Percentiles rank a stretch among this genome's conserved stretches.
Evolutionary conservation across 2,329 filamentous ascomycete genomes (phyloP).

Genomic region (Fusarium aywerte): DNA sequence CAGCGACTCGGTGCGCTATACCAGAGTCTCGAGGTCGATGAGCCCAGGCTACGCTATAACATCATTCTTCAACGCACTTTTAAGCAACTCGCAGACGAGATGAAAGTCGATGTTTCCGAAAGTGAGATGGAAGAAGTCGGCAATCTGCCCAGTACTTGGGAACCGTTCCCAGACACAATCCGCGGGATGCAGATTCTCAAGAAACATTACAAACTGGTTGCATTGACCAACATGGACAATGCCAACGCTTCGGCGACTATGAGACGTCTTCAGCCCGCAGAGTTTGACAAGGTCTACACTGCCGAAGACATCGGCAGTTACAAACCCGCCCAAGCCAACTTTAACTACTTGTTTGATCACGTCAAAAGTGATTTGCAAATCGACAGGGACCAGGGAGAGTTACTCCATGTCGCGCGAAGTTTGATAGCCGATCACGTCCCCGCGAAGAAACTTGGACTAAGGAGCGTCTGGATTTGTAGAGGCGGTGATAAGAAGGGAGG

Average conservation of each 20-base stretch:
- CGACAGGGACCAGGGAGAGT: constrained; percentile 6
- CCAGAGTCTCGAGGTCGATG: neutral
- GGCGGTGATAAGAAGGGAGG: constrained; percentile 10
- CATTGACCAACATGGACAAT: constrained; percentile 23
- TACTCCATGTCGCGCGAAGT: constrained; percentile 27
- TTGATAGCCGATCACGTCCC: constrained; percentile 25
- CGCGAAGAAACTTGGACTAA: constrained; percentile 3
- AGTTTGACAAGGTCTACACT: constrained; percentile 19
- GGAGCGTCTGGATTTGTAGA: constrained; percentile 21
- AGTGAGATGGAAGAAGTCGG: neutral
- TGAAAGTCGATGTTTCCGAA: neutral
- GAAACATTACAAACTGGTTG: constrained; percentile 18
- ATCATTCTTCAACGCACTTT: constrained; percentile 7
- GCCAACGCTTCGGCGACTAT: constrained; percentile 1
- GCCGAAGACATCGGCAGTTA: constrained; percentile 27
- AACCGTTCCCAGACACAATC: constrained; percentile 9
- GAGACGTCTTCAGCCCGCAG: neutral
- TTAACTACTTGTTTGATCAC: constrained; percentile 14
- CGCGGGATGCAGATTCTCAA: neutral
- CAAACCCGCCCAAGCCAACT: constrained; percentile 19
- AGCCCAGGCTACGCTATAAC: constrained; percentile 8
- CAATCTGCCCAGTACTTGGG: constrained; percentile 1
- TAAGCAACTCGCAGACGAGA: neutral
- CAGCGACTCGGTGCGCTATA: neutral
- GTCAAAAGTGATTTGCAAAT: constrained; percentile 5